Evolutionary conservation across 2,329 filamentous ascomycete genomes (phyloP), one percentile per base, ranked within the genome.

Genomic region (Stagonosporopsis tanaceti): DNA sequence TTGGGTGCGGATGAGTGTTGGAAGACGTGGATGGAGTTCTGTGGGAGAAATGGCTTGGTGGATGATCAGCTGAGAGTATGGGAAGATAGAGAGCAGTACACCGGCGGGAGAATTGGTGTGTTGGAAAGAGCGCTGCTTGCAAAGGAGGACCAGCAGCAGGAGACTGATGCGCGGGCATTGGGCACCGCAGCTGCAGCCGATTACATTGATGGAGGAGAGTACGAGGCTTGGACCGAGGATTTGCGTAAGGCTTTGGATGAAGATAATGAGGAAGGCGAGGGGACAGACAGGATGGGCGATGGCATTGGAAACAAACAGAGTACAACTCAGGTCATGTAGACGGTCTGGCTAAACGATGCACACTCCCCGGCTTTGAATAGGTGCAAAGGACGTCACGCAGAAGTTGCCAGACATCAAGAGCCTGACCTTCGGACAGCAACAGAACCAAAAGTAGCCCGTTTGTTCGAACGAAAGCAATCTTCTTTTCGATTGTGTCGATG

Each of bases 11-110:
- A 81, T 60, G 61, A 69, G 27, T 59, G 69, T 47, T 81, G 79
- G 79, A 57, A 60, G 22, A 59, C 59, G 8, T 78, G 76, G 51
- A 38, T 80, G 53, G 65, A 62, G 6, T 79, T 79, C 61, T 79
- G 77, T 61, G 61, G 59, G 45, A 60, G 78, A 38, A 79, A 79
- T 57, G 72, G 69, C 5, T 63, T 77, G 60, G 67, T 73, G 15
- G 34, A 51, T 20, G 66, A 66, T 41, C 56, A 63, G 15, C n/a
- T 38, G 15, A 59, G 51, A 12, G 20, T 60, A 37, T 59, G 50
- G 60, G 50, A 50, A 6, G 51, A 53, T 9, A 20, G 35, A 25
- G 42, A 55, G 20, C 39, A 9, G 6, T 48, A 48, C 8, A 47
- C 37, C 3, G 39, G 40, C 14, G 45, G 40, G 9, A 68, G 61